Base-by-base conservation (phyloP, 139 green algal genomes). In the Ettlia oleoabundans region DNA sequence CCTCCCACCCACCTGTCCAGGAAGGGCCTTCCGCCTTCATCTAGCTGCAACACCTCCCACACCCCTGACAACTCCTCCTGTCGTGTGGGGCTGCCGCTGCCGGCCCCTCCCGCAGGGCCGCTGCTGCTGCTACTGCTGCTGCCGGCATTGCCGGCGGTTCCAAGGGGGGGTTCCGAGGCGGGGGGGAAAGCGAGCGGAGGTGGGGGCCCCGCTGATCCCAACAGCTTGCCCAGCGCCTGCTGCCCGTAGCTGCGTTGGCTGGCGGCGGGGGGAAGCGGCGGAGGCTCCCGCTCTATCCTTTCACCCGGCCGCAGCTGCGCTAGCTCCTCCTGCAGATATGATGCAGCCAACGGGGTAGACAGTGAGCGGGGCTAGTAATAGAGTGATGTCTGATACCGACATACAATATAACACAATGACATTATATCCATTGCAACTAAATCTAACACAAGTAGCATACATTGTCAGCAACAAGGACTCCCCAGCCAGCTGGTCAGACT, bases 11-110 rank as follows among this genome's bases (percentile, higher is more conserved):
- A 85, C 62, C 93, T 80, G 41, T 95, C 86, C 10, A 98, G 76
- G 33, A 95, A 73, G 2, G 93, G 85, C n/a, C 82, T 74, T 2
- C 85, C 89, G 1, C 89, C 78, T 9, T 82, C 87, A 41, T 93
- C 91, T 2, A 93, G 37, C 2, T 58, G 83, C 32, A 96, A 63
- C 63, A 81, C 76, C 84, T 97, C 93, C 89, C 91, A 91, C 21
- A 89, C 91, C 77, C 91, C 92, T 51, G 55, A 75, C 62, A 88
- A 70, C 75, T 89, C 86, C 26, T 88, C 76, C 21, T 75, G 35
- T 35, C 28, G 37, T 70, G 26, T 13, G 21, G 33, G 19, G 62
- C 30, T 33, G 80, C 33, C 15, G 70, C 35, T 35, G 81, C 35
- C 63, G 61, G n/a, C n/a, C n/a, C n/a, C n/a, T n/a, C n/a, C n/a